These are phyloP conservation scores for Xylariomycetidae sp. DNA, from an alignment of 2,329 filamentous ascomycete genomes.

Conservation along the genomic window DNA sequence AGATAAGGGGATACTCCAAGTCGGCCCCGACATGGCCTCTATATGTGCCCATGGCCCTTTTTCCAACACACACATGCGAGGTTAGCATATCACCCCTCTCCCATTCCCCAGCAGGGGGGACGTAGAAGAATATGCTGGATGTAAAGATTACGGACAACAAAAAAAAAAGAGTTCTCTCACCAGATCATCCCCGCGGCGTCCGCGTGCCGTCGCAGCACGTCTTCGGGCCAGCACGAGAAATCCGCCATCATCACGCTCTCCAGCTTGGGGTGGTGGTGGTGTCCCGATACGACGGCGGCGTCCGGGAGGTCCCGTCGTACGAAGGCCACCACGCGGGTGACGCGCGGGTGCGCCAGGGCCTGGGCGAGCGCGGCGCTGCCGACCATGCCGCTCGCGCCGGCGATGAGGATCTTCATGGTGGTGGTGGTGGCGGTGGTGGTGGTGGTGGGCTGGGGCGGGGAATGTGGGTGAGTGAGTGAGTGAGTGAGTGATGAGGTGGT, in stretches of 20 bases:
- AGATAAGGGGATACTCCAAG: conserved; percentile 20
- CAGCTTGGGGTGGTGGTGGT: conserved; percentile 16
- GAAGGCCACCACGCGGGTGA: conserved; percentile 28
- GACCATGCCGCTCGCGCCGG: conserved; percentile 30
- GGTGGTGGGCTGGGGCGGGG: too few relatives aligned
- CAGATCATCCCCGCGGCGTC: conserved; percentile 26
- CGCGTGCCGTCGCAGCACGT: conserved; percentile 17
- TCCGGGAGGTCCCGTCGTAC: conserved; percentile 24
- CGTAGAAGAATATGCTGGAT: too few relatives aligned
- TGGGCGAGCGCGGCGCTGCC: conserved; percentile 27
- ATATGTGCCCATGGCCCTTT: conserved; percentile 21
- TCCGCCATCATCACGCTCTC: conserved; percentile 16
- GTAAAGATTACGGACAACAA: too few relatives aligned
- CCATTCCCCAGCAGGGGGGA: too few relatives aligned
- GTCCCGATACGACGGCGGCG: too few relatives aligned
- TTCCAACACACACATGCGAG: background rate
- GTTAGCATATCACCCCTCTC: background rate
- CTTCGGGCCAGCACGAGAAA: conserved; percentile 20
- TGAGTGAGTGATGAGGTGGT: too few relatives aligned
- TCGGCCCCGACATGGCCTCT: conserved; percentile 14
- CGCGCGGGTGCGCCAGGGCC: conserved; percentile 26
- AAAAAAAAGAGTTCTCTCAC: too few relatives aligned
- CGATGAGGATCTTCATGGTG: conserved; percentile 32
- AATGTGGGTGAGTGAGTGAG: too few relatives aligned
- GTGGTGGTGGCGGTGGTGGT: too few relatives aligned